Conservation (phyloP, 2,329 filamentous ascomycete species). For the Bretziella fagacearum region DNA sequence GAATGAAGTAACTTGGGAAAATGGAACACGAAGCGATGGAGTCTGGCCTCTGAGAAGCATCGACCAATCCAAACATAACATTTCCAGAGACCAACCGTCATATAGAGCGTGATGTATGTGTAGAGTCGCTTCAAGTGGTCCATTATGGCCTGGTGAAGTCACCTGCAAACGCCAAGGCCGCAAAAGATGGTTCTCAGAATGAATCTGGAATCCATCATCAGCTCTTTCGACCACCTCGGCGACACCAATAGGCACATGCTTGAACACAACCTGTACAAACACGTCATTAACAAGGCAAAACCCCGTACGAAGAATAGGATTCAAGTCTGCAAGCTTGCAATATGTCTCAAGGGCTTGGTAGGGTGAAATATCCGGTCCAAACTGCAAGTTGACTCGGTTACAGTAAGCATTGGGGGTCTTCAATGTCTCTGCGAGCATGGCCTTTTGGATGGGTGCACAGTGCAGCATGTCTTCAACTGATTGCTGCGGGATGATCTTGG, state of each 20-base stretch:
- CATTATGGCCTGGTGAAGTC: neutral
- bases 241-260: neutral
- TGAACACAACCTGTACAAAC: conserved; percentile 49
- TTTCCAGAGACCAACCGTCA: conserved; percentile 83
- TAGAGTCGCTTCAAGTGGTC: conserved; percentile 24
- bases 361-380: conserved; percentile 24
- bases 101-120: conserved; percentile 71
- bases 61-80: conserved; percentile 51
- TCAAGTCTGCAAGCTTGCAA: conserved; percentile 30
- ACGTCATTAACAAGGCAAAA: conserved; percentile 41
- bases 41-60: conserved; percentile 25
- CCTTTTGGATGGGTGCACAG: conserved; percentile 58
- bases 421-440: conserved; percentile 65
- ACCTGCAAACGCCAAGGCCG: conserved; percentile 2
- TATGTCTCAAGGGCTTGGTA: conserved; percentile 34
- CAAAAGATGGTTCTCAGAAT: neutral
- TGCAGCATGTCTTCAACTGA: conserved; percentile 30
- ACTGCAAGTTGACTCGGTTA: conserved; percentile 56
- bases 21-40: conserved; percentile 35
- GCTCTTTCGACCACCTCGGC: neutral
- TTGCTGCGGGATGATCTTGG: too few species aligned
- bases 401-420: conserved; percentile 47
- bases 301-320: conserved; percentile 56
- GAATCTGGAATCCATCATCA: neutral
- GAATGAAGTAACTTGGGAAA: conserved; percentile 39